Conservation (phyloP, 306 rosid species). For the Begonia fuchsioides region DNA sequence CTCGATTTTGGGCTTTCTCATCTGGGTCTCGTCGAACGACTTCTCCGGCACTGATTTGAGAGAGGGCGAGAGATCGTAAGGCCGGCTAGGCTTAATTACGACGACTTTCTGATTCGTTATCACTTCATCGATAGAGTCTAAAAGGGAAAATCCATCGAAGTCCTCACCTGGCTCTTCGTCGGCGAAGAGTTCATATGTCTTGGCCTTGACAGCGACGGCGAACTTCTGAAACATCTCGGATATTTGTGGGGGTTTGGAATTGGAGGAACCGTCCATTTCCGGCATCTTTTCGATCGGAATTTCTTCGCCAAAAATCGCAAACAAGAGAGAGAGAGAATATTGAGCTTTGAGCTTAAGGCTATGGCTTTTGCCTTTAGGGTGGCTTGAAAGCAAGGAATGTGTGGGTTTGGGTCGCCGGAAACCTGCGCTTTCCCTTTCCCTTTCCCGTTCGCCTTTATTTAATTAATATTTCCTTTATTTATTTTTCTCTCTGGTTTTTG, state of each 20-base stretch:
- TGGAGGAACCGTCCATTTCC: constrained; percentile 20
- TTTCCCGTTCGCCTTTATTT: neutral
- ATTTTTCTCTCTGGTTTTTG: too few relatives aligned
- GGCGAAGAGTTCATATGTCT: constrained; percentile 80
- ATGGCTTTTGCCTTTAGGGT: constrained; percentile 21
- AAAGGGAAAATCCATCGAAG: constrained; percentile 57
- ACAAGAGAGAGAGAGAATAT: too few relatives aligned
- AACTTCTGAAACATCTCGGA: constrained; percentile 92
- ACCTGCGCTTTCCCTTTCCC: neutral
- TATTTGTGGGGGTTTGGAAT: constrained; percentile 74
- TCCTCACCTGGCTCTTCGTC: constrained; percentile 39
- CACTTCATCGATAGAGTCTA: constrained; percentile 86
- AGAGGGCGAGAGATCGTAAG: constrained; percentile 5
- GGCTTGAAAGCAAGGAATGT: constrained; percentile 47
- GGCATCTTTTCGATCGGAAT: too few relatives aligned
- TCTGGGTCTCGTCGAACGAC: constrained; percentile 9
- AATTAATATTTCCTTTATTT: neutral
- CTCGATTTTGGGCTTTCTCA: constrained; percentile 9
- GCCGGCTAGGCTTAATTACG: constrained; percentile 65
- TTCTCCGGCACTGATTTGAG: constrained; percentile 3
- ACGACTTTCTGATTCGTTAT: constrained; percentile 91
- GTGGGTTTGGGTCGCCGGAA: constrained; percentile 5
- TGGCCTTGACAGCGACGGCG: constrained; percentile 87
- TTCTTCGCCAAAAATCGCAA: too few relatives aligned
- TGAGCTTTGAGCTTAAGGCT: too few relatives aligned